These are phyloP conservation scores for Cornus controversa DNA, from an alignment of 148 eudicot species.

Conservation along the genomic window DNA sequence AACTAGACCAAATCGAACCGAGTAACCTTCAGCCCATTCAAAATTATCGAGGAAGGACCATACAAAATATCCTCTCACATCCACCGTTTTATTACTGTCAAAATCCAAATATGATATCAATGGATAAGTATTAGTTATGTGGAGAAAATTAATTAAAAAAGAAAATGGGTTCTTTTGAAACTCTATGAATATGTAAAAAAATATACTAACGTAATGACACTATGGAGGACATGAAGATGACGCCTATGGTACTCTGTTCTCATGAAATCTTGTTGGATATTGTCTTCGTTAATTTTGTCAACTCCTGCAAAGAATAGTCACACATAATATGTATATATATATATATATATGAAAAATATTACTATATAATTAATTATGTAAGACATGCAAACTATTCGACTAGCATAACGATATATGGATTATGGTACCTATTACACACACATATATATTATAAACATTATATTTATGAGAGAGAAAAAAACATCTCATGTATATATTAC, in stretches of 20 bases:
- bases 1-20: neutral
- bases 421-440: no score
- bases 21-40: neutral
- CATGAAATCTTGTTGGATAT: neutral
- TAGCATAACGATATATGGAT: no score
- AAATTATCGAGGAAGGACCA: neutral
- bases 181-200: no score
- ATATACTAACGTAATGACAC: neutral
- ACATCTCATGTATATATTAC: neutral
- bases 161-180: no score
- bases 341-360: no score
- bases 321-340: no score
- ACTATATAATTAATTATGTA: no score
- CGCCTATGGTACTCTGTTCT: neutral
- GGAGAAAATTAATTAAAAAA: no score
- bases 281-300: neutral
- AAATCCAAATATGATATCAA: no score
- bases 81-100: neutral
- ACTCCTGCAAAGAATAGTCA: neutral
- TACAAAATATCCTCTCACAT: neutral
- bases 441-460: no score
- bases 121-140: no score
- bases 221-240: neutral
- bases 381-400: no score
- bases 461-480: neutral